Evolutionary conservation across 2,329 filamentous ascomycete species (phyloP).

Genomic region (Fusarium nurragi): DNA sequence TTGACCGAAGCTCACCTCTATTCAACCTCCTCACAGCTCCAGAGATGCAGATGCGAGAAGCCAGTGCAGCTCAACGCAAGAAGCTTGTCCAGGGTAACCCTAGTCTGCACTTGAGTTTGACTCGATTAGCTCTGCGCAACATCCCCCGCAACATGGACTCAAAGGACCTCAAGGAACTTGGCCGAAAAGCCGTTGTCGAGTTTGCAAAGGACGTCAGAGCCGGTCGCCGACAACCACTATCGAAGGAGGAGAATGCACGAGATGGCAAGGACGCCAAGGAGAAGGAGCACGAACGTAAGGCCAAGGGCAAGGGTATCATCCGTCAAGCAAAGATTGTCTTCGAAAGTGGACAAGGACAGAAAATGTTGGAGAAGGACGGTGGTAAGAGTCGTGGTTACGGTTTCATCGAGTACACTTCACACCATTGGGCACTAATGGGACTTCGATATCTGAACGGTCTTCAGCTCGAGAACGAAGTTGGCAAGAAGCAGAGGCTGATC

Average conservation of each 20-base stretch:
- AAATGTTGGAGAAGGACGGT: slow-evolving; percentile 79
- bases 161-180: slow-evolving; percentile 90
- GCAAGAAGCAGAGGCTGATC: slow-evolving; percentile 88
- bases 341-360: slow-evolving; percentile 85
- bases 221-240: slow-evolving; percentile 78
- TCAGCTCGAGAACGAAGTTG: slow-evolving; percentile 65
- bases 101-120: slow-evolving; percentile 86
- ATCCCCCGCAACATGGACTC: slow-evolving; percentile 83
- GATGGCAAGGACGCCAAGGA: slow-evolving; percentile 83
- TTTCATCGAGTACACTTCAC: slow-evolving; percentile 95
- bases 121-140: slow-evolving; percentile 90
- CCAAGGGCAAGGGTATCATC: slow-evolving; percentile 86
- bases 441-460: slow-evolving; percentile 91
- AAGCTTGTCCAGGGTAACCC: slow-evolving; percentile 92
- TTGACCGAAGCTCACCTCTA: slow-evolving; percentile 78
- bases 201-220: slow-evolving; percentile 91
- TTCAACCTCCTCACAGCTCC: slow-evolving; percentile 79
- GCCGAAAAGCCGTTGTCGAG: slow-evolving; percentile 90
- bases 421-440: slow-evolving; percentile 94
- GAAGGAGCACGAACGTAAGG: slow-evolving; percentile 80
- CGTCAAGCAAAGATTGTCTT: slow-evolving; percentile 95
- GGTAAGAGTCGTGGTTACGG: slow-evolving; percentile 93
- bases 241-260: slow-evolving; percentile 86
- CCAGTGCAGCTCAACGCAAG: slow-evolving; percentile 87
- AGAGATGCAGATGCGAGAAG: slow-evolving; percentile 88